Percentiles rank a stretch among this genome's conserved stretches.
These are phyloP conservation scores for Gleditsia sinensis DNA, from an alignment of 306 rosid species.

Conservation along the genomic window DNA sequence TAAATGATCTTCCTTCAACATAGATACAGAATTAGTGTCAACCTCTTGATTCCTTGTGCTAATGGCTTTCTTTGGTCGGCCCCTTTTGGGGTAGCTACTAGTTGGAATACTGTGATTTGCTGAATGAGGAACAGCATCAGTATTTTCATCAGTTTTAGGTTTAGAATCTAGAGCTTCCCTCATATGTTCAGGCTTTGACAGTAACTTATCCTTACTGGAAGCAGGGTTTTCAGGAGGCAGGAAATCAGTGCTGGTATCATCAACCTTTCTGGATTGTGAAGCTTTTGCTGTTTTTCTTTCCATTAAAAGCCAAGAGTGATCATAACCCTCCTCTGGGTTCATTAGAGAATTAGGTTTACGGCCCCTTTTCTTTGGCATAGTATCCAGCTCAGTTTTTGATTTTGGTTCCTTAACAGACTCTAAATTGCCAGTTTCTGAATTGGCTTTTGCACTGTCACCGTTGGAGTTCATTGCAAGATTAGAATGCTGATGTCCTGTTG, in stretches of 20 bases:
- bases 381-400: constrained; percentile 38
- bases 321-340: constrained; percentile 76
- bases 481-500: constrained; percentile 34
- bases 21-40: constrained; percentile 29
- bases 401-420: constrained; percentile 28
- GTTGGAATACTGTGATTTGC: constrained; percentile 16
- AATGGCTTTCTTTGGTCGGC: constrained; percentile 44
- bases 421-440: constrained; percentile 33
- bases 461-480: constrained; percentile 32
- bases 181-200: constrained; percentile 13
- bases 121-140: neutral
- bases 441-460: constrained; percentile 21
- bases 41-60: constrained; percentile 30
- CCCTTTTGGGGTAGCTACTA: constrained; percentile 32
- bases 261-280: constrained; percentile 37
- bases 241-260: constrained; percentile 12
- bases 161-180: constrained; percentile 28
- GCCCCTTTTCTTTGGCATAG: constrained; percentile 57
- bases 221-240: constrained; percentile 30
- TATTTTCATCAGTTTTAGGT: constrained; percentile 31
- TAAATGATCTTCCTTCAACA: constrained; percentile 30
- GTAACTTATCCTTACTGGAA: constrained; percentile 27
- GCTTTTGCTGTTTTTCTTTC: constrained; percentile 34
- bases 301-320: constrained; percentile 46
- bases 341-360: constrained; percentile 69